phyloP scores from a whole-genome alignment of 2,329 filamentous ascomycete genomes.

The Didymella pinodella region DNA sequence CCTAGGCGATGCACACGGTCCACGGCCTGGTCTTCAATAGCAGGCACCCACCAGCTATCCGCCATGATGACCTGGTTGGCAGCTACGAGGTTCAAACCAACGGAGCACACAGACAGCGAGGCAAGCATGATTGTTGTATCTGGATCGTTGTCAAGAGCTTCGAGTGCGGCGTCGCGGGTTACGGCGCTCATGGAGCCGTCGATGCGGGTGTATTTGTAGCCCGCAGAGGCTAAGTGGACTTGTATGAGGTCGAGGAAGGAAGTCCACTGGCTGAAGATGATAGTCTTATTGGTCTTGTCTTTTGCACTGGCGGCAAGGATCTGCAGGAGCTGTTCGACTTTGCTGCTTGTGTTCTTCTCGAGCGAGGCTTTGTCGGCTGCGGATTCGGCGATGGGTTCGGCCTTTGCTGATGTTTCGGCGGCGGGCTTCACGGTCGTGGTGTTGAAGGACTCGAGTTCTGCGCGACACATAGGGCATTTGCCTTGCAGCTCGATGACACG shows the following conservation, averaged over 20 bases:
- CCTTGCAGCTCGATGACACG: slow-evolving; percentile 76
- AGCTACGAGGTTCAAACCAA: slow-evolving; percentile 84
- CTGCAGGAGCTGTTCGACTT: slow-evolving; percentile 79
- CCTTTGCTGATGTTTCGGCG: slow-evolving; percentile 55
- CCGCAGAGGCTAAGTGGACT: slow-evolving; percentile 67
- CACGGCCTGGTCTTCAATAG: slow-evolving; percentile 90
- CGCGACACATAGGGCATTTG: slow-evolving; percentile 86
- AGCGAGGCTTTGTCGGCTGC: slow-evolving; percentile 65
- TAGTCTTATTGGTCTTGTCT: slow-evolving; percentile 69
- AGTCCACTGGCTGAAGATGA: slow-evolving; percentile 82
- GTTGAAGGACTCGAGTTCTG: slow-evolving; percentile 61
- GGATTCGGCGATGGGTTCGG: slow-evolving; percentile 33
- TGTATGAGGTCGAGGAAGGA: slow-evolving; percentile 77
- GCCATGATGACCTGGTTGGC: slow-evolving; percentile 85
- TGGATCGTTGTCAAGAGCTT: slow-evolving; percentile 71
- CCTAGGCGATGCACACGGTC: slow-evolving; percentile 88
- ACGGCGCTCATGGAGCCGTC: slow-evolving; percentile 80
- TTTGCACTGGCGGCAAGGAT: slow-evolving; percentile 75
- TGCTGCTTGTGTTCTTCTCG: slow-evolving; percentile 69
- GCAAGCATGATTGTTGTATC: slow-evolving; percentile 79
- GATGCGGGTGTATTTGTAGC: slow-evolving; percentile 73
- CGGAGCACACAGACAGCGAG: slow-evolving; percentile 80
- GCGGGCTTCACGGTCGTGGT: slow-evolving; percentile 71
- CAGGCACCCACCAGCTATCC: slow-evolving; percentile 90
- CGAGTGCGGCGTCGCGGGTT: slow-evolving; percentile 75